These are phyloP conservation scores for Arthrobotrys megalospora DNA, from an alignment of 2,329 filamentous ascomycete species.

Conservation along the genomic window DNA sequence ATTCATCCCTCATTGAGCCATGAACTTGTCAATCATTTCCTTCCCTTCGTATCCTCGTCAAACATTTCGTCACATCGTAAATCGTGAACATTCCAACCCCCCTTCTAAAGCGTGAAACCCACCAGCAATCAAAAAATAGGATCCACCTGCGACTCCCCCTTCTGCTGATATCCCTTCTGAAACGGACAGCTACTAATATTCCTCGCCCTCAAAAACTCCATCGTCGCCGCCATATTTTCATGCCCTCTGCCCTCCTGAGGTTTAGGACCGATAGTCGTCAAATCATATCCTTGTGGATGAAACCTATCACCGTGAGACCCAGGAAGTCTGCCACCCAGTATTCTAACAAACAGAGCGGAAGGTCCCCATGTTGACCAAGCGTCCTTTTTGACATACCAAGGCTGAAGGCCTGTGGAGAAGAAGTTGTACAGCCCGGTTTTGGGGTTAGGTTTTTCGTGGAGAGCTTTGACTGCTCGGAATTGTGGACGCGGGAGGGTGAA, in stretches of 20 bases:
- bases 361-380: conserved; percentile 56
- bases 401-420: conserved; percentile 37
- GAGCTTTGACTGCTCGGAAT: conserved; percentile 48
- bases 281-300: conserved; percentile 53
- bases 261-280: conserved; percentile 60
- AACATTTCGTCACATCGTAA: background rate
- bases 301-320: conserved; percentile 51
- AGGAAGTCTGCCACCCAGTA: conserved; percentile 52
- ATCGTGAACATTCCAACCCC: too few relatives aligned
- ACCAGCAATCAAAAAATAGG: background rate
- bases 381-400: conserved; percentile 59
- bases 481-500: conserved; percentile 42
- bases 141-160: background rate
- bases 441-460: conserved; percentile 59
- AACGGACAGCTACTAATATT: conserved; percentile 7
- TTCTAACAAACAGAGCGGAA: conserved; percentile 33
- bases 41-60: background rate
- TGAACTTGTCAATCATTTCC: background rate
- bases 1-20: too few relatives aligned
- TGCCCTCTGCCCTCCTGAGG: conserved; percentile 57
- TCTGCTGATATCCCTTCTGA: conserved; percentile 4
- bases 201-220: conserved; percentile 53
- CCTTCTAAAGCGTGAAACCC: too few relatives aligned
- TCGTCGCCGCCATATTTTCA: conserved; percentile 48
- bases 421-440: conserved; percentile 59